A percentile compares a stretch with the other conserved stretches of the same genome.
Conservation (phyloP, 805 yeast genomes). For the Debaryomyces tyrocola region DNA sequence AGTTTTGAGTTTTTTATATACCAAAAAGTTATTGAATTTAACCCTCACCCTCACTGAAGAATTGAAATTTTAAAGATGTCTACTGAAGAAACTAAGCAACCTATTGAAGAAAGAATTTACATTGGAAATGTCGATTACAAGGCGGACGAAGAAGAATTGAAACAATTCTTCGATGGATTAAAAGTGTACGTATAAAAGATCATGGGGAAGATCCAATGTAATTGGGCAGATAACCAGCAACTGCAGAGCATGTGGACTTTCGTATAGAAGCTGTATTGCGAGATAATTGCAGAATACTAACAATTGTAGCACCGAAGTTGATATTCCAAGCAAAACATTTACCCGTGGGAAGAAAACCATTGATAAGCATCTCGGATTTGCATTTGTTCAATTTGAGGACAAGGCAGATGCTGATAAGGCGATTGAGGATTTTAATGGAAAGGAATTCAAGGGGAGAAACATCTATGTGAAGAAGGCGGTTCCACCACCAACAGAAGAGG, state of each 20-base stretch:
- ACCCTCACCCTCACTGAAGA: not conserved
- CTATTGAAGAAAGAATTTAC: conserved; percentile 45
- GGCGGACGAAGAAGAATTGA: conserved; percentile 44
- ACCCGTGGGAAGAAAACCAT: conserved; percentile 34
- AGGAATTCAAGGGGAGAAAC: conserved; percentile 45
- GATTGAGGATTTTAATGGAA: conserved; percentile 41
- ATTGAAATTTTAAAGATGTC: conserved; percentile 11
- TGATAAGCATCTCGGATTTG: conserved; percentile 55
- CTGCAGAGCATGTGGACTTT: too few species aligned
- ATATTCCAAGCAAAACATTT: conserved; percentile 49
- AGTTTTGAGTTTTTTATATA: conserved; percentile 1
- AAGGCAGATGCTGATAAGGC: conserved; percentile 47
- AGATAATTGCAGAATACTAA: conserved; percentile 10
- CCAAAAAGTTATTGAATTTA: conserved; percentile 1
- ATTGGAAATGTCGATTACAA: conserved; percentile 44
- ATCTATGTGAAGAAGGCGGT: conserved; percentile 55
- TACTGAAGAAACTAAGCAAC: conserved; percentile 16
- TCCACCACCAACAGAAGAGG: conserved; percentile 50
- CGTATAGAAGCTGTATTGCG: too few species aligned
- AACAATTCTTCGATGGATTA: conserved; percentile 49
- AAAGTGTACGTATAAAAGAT: conserved; percentile 29
- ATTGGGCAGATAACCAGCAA: not conserved
- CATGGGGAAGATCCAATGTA: not conserved
- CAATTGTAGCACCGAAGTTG: conserved; percentile 38
- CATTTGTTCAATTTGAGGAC: conserved; percentile 53